These are phyloP conservation scores for Beverwykella pulmonaria DNA, from an alignment of 495 filamentous ascomycete genomes.

Conservation along the genomic window DNA sequence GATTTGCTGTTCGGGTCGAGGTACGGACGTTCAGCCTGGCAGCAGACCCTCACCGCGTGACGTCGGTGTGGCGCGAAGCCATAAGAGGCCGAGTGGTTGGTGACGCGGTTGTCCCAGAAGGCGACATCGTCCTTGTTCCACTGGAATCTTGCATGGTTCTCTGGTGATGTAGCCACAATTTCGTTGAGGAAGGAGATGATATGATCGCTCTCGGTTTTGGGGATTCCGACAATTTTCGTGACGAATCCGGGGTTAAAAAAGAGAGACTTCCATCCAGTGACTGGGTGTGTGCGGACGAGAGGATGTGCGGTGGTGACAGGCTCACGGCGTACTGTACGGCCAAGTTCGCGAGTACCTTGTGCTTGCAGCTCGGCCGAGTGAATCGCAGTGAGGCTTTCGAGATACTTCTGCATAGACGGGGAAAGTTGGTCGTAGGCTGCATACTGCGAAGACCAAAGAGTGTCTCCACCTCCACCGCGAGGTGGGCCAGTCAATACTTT, in stretches of 20 bases:
- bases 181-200: slow-evolving; percentile 68
- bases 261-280: slow-evolving; percentile 77
- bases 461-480: slow-evolving; percentile 72
- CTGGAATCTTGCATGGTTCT: slow-evolving; percentile 70
- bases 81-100: slow-evolving; percentile 63
- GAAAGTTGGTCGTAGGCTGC: slow-evolving; percentile 74
- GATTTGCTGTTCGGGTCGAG: slow-evolving; percentile 57
- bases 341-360: slow-evolving; percentile 60
- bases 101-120: slow-evolving; percentile 75
- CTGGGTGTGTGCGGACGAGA: slow-evolving; percentile 71
- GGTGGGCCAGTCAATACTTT: slow-evolving; percentile 70
- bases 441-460: slow-evolving; percentile 73
- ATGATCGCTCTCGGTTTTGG: slow-evolving; percentile 68
- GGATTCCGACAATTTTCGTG: slow-evolving; percentile 72
- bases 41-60: slow-evolving; percentile 64
- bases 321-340: slow-evolving; percentile 67
- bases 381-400: slow-evolving; percentile 69
- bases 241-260: slow-evolving; percentile 83
- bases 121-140: slow-evolving; percentile 73
- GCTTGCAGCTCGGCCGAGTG: slow-evolving; percentile 76
- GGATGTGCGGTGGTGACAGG: slow-evolving; percentile 69
- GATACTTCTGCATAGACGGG: slow-evolving; percentile 66
- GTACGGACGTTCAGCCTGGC: slow-evolving; percentile 60
- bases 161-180: slow-evolving; percentile 63
- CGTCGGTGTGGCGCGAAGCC: slow-evolving; percentile 65